These are phyloP conservation scores for Tetracladium maxilliforme DNA, from an alignment of 2,329 filamentous ascomycete genomes.

Conservation along the genomic window DNA sequence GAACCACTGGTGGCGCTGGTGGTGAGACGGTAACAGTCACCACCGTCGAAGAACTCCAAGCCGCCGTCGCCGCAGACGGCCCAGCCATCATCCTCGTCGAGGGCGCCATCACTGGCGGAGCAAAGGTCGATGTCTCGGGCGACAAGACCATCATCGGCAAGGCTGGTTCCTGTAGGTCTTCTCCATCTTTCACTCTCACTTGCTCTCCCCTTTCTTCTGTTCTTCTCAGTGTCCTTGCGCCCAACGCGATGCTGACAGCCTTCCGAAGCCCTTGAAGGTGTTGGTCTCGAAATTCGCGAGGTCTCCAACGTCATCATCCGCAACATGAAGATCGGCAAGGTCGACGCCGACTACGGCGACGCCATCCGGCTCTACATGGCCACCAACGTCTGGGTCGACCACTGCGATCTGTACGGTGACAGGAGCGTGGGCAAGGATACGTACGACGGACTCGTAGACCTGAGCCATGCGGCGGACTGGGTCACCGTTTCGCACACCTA, in stretches of 20 bases:
- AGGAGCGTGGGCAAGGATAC: slow-evolving; percentile 22
- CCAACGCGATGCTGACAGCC: background rate
- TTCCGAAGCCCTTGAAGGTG: slow-evolving; percentile 21
- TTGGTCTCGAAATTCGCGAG: slow-evolving; percentile 29
- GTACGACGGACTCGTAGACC: slow-evolving; percentile 27
- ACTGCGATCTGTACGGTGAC: slow-evolving; percentile 23
- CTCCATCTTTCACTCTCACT: too few relatives aligned
- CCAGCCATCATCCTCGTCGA: slow-evolving; percentile 26
- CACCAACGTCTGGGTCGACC: slow-evolving; percentile 32
- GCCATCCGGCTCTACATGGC: slow-evolving; percentile 31
- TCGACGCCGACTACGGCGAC: slow-evolving; percentile 28
- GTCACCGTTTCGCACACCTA: slow-evolving; percentile 26
- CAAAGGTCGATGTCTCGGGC: slow-evolving; percentile 8
- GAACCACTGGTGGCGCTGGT: slow-evolving; percentile 29
- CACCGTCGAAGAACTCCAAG: slow-evolving; percentile 22
- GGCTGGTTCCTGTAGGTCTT: slow-evolving; percentile 18
- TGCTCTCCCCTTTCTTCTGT: background rate
- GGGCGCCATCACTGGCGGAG: slow-evolving; percentile 14
- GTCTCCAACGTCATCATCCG: slow-evolving; percentile 39
- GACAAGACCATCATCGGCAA: slow-evolving; percentile 36
- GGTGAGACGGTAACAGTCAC: slow-evolving; percentile 28
- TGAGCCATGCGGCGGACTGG: slow-evolving; percentile 26
- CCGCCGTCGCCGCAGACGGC: slow-evolving; percentile 19
- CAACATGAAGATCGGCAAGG: slow-evolving; percentile 36
- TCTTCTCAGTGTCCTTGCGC: too few relatives aligned